Base-by-base conservation (phyloP, 2,329 filamentous ascomycete genomes). In the Xylaria sp. region DNA sequence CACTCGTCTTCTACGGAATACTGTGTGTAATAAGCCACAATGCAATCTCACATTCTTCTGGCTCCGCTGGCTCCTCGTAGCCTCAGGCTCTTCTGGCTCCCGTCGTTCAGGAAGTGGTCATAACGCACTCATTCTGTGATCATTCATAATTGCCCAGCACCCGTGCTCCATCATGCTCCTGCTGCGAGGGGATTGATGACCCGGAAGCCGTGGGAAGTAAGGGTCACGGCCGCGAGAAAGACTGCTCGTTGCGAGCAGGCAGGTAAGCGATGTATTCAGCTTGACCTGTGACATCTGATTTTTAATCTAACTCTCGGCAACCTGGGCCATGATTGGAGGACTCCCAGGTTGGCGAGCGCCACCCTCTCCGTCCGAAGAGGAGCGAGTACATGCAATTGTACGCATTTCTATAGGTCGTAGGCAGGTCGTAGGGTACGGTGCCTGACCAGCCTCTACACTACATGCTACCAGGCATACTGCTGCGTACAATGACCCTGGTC, bases 281-380 rank as follows among this genome's bases (percentile, higher is more conserved):
- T 44, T 52, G 39, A 47, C 52, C 52, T 44, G 23, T 37, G 42
- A 55, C 44, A 50, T n/a, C n/a, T 16, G 47, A n/a, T 18, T 10
- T 47, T 49, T 23, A 59, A 61, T 61, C 39, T 58, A 48, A 50
- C 37, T 55, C 16, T 35, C 57, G 39, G 37, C 34, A 42, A 55
- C 44, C 53, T 54, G 39, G 30, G 11, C 47, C 4, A 52, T 49
- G 55, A 61, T 61, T 61, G 61, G 61, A 35, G 37, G 23, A 11
- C 13, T 42, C 52, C 23, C 4, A 13, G 13, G 37, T 51, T 30
- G 49, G 11, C 54, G 54, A 49, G 49, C 61, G 61, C 61, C 61
- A 63, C 54, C n/a, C 34, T 62, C 52, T 55, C 35, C 34, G 44
- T 50, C 49, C 55, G 49, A 16, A 34, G 49, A 51, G 49, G 23